Conservation (phyloP, 257 asterid genomes). For the Plantago major region DNA sequence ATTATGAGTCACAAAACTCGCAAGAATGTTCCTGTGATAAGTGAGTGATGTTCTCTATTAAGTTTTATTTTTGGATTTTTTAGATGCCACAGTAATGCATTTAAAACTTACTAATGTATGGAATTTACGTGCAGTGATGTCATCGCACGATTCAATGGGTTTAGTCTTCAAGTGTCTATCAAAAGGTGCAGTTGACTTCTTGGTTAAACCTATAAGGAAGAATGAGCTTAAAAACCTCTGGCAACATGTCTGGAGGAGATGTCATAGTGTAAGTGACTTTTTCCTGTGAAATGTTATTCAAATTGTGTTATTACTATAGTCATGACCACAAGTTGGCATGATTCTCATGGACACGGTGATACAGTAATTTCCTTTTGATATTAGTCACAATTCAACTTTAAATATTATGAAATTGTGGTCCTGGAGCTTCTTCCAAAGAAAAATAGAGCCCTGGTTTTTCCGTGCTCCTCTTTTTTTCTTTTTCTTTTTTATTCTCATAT, state of each 20-base stretch:
- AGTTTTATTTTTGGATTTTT: neutral
- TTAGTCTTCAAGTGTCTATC: slow-evolving; percentile 88
- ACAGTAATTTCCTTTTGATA: neutral
- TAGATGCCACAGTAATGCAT: slow-evolving; percentile 12
- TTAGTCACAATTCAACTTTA: slow-evolving; percentile 3
- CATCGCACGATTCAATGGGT: slow-evolving; percentile 88
- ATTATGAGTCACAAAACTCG: slow-evolving; percentile 79
- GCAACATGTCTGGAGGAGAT: slow-evolving; percentile 97
- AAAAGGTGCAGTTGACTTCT: slow-evolving; percentile 93
- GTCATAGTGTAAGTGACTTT: slow-evolving; percentile 69
- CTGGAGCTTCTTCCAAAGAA: no score
- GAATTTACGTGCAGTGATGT: slow-evolving; percentile 77
- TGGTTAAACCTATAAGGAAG: slow-evolving; percentile 90
- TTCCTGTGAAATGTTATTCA: slow-evolving; percentile 7
- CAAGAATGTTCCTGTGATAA: slow-evolving; percentile 78
- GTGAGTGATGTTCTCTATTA: slow-evolving; percentile 41
- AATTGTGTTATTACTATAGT: neutral
- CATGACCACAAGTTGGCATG: no score
- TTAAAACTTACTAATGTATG: slow-evolving; percentile 25
- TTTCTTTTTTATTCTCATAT: no score
- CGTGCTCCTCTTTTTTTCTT: no score
- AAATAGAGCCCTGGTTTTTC: no score
- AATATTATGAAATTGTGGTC: neutral
- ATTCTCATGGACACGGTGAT: no score
- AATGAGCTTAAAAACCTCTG: slow-evolving; percentile 93